Conservation (phyloP, 768 basidiomycete genomes). For the Lepiota brunneoincarnata region DNA sequence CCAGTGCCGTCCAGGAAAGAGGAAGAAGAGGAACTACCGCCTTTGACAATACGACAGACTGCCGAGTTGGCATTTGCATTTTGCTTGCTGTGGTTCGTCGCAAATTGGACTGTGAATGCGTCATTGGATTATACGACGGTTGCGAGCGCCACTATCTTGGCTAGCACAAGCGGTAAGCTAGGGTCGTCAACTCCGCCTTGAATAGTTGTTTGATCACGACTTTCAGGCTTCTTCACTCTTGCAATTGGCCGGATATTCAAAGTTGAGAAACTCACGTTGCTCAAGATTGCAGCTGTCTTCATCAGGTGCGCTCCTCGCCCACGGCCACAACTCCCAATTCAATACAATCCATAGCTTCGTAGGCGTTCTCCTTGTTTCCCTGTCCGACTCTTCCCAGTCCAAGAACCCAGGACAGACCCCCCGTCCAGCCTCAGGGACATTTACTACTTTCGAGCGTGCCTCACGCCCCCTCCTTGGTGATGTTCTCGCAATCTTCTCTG, state of each 20-base stretch:
- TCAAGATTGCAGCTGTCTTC: conserved; percentile 76
- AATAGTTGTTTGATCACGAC: not conserved
- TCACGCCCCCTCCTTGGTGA: conserved; percentile 52
- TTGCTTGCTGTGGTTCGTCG: conserved; percentile 89
- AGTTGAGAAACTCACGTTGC: conserved; percentile 72
- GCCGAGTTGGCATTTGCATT: conserved; percentile 75
- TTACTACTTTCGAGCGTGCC: conserved; percentile 36
- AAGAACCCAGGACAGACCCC: conserved; percentile 18
- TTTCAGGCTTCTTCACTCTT: conserved; percentile 88
- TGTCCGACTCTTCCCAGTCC: conserved; percentile 62
- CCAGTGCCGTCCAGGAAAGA: not conserved
- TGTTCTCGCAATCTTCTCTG: conserved; percentile 79
- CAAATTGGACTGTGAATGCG: conserved; percentile 90
- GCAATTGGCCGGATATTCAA: conserved; percentile 77
- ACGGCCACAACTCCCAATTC: not conserved
- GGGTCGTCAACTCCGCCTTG: not conserved
- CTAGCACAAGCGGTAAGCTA: conserved; percentile 80
- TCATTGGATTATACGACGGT: conserved; percentile 87
- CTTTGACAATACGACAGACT: conserved; percentile 55
- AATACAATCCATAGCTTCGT: conserved; percentile 34
- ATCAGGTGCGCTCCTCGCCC: conserved; percentile 54
- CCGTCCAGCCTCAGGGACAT: too few relatives aligned
- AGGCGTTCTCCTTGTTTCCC: conserved; percentile 86
- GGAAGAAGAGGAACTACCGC: conserved; percentile 17
- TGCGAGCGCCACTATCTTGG: conserved; percentile 89